Evolutionary conservation across 208 protist species (phyloP), one percentile per base, ranked within the genome.

Genomic region (Trypanosoma mega): DNA sequence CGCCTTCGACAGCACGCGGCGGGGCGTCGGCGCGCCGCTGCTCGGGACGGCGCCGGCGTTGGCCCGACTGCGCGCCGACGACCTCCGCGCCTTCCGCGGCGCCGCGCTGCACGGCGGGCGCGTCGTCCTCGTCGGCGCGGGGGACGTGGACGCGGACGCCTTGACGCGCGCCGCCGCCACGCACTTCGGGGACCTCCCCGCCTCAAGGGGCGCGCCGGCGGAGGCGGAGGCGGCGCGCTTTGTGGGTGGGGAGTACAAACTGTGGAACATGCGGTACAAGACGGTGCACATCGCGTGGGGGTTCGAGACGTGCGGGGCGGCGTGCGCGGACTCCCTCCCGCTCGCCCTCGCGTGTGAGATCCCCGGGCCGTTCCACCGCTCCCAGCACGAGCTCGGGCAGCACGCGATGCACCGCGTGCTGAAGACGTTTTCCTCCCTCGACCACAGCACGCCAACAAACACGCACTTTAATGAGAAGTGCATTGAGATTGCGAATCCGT

Each of bases 1-100:
- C 60, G 76, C 78, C 60, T 92, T 91, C 51, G 87, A 89, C 55
- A 97, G 95, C 67, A 99, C 89, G 69, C 75, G 85, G 24, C 80
- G 87, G 55, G 85, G 88, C 30, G 66, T 93, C n/a, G 76, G 95
- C 26, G 82, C 87, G n/a, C 99, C 97, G 4, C 98, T 99, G 56
- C 92, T 99, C 51, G 98, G 98, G 46, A 94, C 92, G 23, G 80
- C 92, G 54, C 78, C 95, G 47, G 96, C 97, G 60, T 96, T 99
- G 59, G 66, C 84, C 30, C 61, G 56, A 26, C 87, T 98, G 54
- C 97, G 76, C 18, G 64, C 74, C 18, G 67, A 83, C 2, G 65
- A 94, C 70, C 57, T 97, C 46, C 64, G 85, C 37, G 11, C 73
- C 30, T 88, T 92, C 55, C 99, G 97, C 75, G 68, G 86, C 43